phyloP scores from a whole-genome alignment of 2,329 filamentous ascomycete genomes.

The Macrophomina pseudophaseolina region DNA sequence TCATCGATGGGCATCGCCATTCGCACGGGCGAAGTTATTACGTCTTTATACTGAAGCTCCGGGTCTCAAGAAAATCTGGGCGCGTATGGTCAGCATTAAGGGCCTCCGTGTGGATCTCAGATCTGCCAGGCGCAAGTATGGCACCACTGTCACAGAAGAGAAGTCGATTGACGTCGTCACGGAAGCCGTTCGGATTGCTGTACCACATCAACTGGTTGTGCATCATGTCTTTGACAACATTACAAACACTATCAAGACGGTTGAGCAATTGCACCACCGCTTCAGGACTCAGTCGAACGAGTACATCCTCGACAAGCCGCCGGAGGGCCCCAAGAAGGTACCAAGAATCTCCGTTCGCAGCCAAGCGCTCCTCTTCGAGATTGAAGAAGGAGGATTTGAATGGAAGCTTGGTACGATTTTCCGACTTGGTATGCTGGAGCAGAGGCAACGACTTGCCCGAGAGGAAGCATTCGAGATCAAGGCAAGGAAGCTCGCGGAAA shows the following conservation, averaged over 20 bases:
- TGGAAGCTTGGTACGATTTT: slow-evolving; percentile 98
- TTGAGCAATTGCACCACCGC: slow-evolving; percentile 88
- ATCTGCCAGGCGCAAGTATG: slow-evolving; percentile 69
- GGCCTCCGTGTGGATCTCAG: slow-evolving; percentile 79
- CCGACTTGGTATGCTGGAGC: slow-evolving; percentile 83
- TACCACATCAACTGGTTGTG: slow-evolving; percentile 90
- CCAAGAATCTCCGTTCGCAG: slow-evolving; percentile 84
- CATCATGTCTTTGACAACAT: slow-evolving; percentile 94
- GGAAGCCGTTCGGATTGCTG: slow-evolving; percentile 83
- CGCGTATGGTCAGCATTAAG: slow-evolving; percentile 83
- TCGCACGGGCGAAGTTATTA: slow-evolving; percentile 75
- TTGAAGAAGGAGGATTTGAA: slow-evolving; percentile 96
- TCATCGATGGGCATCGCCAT: slow-evolving; percentile 87
- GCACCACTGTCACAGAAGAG: slow-evolving; percentile 68
- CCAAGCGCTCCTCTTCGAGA: slow-evolving; percentile 82
- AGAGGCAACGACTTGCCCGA: slow-evolving; percentile 84
- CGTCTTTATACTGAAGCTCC: slow-evolving; percentile 90
- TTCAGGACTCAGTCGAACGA: slow-evolving; percentile 88
- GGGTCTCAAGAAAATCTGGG: slow-evolving; percentile 82
- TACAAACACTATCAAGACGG: slow-evolving; percentile 83
- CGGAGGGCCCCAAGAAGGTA: slow-evolving; percentile 83
- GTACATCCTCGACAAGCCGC: slow-evolving; percentile 83
- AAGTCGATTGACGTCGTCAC: slow-evolving; percentile 82
- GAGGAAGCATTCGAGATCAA: slow-evolving; percentile 91
- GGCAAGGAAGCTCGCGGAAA: slow-evolving; percentile 74